Conservation (phyloP, 2,329 filamentous ascomycete genomes). For the Tolypocladium sp. region DNA sequence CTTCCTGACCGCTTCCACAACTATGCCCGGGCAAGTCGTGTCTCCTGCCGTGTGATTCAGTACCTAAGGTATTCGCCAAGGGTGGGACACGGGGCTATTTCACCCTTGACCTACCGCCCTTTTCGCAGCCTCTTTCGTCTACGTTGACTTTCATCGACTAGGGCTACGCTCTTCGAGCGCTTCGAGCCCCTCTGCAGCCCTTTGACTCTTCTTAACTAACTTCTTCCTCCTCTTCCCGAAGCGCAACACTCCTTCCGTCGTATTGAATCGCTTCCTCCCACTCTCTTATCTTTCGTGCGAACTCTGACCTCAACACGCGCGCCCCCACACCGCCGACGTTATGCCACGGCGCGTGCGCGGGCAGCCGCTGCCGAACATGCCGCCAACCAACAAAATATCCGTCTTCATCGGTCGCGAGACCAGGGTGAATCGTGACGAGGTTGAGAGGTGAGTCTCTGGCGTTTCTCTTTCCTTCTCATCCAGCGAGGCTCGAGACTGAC, state of each 20-base stretch:
- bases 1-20: background rate
- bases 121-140: background rate
- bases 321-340: background rate
- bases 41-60: background rate
- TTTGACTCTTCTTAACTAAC: no score
- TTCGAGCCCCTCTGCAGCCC: no score
- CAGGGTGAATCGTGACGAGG: conserved; percentile 4
- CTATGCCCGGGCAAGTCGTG: background rate
- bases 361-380: conserved; percentile 4
- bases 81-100: background rate
- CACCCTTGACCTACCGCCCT: background rate
- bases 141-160: no score
- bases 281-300: background rate
- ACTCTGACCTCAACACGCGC: background rate
- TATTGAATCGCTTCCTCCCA: background rate
- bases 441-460: conserved; percentile 4
- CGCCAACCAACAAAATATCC: conserved; percentile 3
- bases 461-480: background rate
- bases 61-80: no score
- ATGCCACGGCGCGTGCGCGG: background rate
- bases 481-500: background rate
- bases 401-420: conserved; percentile 14
- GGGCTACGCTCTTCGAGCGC: no score
- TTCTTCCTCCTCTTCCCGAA: background rate
- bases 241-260: background rate